Conservation (phyloP, 345 rosid genomes). For the Dipteronia sinensis region DNA sequence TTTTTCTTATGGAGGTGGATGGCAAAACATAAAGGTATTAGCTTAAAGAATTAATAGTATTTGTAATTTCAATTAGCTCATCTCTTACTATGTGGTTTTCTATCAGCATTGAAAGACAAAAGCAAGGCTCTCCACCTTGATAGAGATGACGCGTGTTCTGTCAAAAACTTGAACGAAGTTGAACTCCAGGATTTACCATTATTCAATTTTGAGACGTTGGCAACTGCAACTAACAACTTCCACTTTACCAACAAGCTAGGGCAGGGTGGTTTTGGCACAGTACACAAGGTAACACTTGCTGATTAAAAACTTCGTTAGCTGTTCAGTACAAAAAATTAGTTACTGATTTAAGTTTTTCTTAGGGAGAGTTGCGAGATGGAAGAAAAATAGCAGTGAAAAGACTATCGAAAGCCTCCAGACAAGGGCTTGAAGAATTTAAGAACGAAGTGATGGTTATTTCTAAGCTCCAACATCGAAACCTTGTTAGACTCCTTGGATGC, state of each 20-base stretch:
- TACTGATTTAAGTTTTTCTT: not conserved
- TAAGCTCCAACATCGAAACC: no score
- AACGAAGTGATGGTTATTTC: no score
- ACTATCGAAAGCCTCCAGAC: no score
- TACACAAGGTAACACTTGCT: constrained; percentile 31
- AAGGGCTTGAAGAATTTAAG: no score
- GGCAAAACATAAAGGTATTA: not conserved
- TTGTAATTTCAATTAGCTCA: no score
- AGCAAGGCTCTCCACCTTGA: not conserved
- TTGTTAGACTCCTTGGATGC: no score
- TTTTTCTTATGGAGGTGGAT: not conserved
- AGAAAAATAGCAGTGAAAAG: no score
- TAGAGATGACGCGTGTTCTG: not conserved
- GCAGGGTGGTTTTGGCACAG: constrained; percentile 44
- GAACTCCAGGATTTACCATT: not conserved
- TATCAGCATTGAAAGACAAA: not conserved
- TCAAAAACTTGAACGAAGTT: not conserved
- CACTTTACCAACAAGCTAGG: constrained; percentile 28
- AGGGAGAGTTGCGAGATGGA: no score
- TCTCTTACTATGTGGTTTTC: not conserved
- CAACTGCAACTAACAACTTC: constrained; percentile 32
- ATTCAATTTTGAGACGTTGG: constrained; percentile 21
- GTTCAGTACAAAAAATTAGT: not conserved
- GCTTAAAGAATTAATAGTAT: not conserved
- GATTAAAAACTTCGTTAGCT: not conserved